Base-by-base conservation (phyloP, 1,284 basidiomycete species). In the Austroboletus novae-zelandiae region DNA sequence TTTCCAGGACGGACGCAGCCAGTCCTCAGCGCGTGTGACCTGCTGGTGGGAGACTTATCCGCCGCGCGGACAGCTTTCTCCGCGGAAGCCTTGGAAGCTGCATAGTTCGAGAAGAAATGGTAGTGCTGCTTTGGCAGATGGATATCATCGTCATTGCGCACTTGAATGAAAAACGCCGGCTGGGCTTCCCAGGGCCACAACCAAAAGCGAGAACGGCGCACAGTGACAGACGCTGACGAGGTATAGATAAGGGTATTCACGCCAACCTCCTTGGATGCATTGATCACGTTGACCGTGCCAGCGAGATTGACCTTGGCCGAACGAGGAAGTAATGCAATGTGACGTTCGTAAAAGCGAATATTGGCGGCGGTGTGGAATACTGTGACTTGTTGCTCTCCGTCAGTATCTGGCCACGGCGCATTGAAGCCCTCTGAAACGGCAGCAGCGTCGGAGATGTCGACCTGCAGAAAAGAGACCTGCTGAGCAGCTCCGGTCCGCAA, bases 1-100 rank as follows among this genome's bases (percentile, higher is more conserved):
- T 89, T 89, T 0, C 86, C 86, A 4, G 88, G 87, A 14, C 88
- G 78, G 36, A 90, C 71, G 55, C 79, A 83, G 0, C 87, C 87
- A 8, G 86, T 89, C 43, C 81, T 74, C 31, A 90, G 61, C 9
- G 71, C 61, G 25, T 65, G 52, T 9, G 50, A 62, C 6, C 31
- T 49, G 13, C 61, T 71, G 1, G 76, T 71, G 1, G 63, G 53
- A 7, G 74, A 66, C 29, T 69, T 70, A 53, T 87, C 77, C 0
- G 82, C 80, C 0, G 62, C 69, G n/a, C 81, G 71, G 3, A 88
- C 81, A n/a, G 75, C 59, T 18, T 59, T 55, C 61, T 88, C 86
- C 0, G 75, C 84, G 10, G 68, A 64, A 15, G 67, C 57, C 59
- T 88, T 88, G 36, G 81, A 80, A 11, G 69, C 75, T 1, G 84